These are phyloP conservation scores for Basipetospora chlamydospora DNA, from an alignment of 2,329 filamentous ascomycete genomes.

Conservation along the genomic window DNA sequence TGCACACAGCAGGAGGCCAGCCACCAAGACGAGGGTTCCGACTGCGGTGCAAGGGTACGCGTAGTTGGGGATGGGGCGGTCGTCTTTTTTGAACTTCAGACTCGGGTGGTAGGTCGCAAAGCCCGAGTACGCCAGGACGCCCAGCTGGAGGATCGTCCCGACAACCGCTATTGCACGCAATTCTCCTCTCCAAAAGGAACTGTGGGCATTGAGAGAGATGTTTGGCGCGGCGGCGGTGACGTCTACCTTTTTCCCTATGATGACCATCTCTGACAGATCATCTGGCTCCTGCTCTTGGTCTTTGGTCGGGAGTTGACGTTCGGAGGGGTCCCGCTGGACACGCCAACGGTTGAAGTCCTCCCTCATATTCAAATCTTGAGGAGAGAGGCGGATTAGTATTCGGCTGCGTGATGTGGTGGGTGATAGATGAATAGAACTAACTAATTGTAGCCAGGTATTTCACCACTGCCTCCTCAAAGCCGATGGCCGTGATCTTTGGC, in stretches of 20 bases:
- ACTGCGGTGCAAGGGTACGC: conserved; percentile 13
- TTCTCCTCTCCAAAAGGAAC: conserved; percentile 5
- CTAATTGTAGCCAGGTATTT: too few relatives aligned
- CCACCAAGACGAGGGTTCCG: conserved; percentile 14
- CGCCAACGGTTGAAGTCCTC: neutral
- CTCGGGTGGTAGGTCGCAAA: conserved; percentile 6
- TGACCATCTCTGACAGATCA: neutral
- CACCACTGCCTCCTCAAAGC: neutral
- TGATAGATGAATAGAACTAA: too few relatives aligned
- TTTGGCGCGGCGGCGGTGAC: neutral
- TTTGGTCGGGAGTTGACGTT: neutral
- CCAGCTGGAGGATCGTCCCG: conserved; percentile 12
- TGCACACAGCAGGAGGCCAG: conserved; percentile 16
- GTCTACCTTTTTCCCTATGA: neutral
- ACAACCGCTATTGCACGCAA: conserved; percentile 9
- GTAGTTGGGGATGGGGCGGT: conserved; percentile 6
- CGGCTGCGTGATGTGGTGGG: neutral
- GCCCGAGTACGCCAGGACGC: conserved; percentile 10
- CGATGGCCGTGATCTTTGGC: neutral
- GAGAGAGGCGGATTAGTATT: neutral
- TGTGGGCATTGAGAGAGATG: conserved; percentile 7
- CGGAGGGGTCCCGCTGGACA: neutral
- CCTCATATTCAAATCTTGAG: neutral
- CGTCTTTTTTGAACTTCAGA: conserved; percentile 8
- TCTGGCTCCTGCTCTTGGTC: neutral